Evolutionary conservation across 139 green algal species (phyloP).

Genomic region (Edaphochlamys debaryana): DNA sequence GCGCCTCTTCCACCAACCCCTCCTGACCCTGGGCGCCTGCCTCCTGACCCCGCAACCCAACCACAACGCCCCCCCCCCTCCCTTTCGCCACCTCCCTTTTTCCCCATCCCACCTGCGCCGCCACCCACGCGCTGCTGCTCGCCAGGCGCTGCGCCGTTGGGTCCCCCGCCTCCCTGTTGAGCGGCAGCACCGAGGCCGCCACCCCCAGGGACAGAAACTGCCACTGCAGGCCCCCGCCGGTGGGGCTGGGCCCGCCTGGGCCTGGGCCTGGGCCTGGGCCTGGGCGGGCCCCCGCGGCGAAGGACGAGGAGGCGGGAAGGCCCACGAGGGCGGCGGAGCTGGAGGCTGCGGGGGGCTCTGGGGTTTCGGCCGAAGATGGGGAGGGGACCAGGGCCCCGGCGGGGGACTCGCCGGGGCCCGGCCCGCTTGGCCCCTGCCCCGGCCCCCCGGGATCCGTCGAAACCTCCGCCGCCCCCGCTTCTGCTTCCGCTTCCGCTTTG

Average conservation of each 20-base stretch:
- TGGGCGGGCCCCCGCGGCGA: too few species aligned
- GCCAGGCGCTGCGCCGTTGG: background rate
- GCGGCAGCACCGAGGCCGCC: background rate
- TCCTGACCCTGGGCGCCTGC: background rate
- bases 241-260: background rate
- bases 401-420: too few species aligned
- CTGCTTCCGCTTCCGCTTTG: too few species aligned
- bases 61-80: background rate
- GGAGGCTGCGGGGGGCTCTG: background rate
- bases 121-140: background rate
- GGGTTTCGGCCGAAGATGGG: too few species aligned
- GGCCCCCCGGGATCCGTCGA: too few species aligned
- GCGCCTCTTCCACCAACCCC: background rate
- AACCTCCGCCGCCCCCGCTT: too few species aligned
- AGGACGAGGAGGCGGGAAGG: too few species aligned
- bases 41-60: background rate
- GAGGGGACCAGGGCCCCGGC: too few species aligned
- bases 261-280: too few species aligned
- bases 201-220: slow-evolving; percentile 13
- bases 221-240: background rate
- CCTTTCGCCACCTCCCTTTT: background rate
- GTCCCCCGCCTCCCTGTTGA: background rate
- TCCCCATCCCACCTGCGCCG: background rate
- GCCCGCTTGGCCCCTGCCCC: too few species aligned
- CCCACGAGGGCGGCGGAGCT: too few species aligned